These are phyloP conservation scores for Alternaria sp. DNA, from an alignment of 2,329 filamentous ascomycete species.

Conservation along the genomic window DNA sequence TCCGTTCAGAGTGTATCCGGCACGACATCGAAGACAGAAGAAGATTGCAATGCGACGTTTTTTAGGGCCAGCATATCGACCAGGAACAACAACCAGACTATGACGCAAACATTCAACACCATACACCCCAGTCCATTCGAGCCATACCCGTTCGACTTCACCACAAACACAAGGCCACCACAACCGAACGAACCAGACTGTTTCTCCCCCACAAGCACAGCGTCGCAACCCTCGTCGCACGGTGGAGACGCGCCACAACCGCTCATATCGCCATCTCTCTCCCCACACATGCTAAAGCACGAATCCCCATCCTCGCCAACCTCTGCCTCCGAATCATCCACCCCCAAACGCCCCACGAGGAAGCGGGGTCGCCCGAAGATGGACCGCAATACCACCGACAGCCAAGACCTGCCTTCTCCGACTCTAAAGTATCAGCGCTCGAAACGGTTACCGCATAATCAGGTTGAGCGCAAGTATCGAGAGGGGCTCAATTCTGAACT, in stretches of 20 bases:
- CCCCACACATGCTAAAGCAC: slow-evolving; percentile 39
- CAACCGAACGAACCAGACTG: slow-evolving; percentile 22
- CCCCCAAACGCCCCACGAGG: slow-evolving; percentile 34
- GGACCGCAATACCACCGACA: slow-evolving; percentile 27
- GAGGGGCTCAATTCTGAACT: slow-evolving; percentile 41
- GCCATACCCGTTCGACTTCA: slow-evolving; percentile 23
- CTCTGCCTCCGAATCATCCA: slow-evolving; percentile 25
- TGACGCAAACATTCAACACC: slow-evolving; percentile 24
- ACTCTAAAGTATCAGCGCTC: slow-evolving; percentile 23
- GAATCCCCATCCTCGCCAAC: slow-evolving; percentile 32
- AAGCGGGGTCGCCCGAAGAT: slow-evolving; percentile 44
- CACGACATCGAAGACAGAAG: slow-evolving; percentile 24
- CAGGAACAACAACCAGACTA: slow-evolving; percentile 17
- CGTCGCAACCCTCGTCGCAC: slow-evolving; percentile 43
- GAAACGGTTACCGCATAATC: slow-evolving; percentile 44
- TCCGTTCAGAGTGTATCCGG: slow-evolving; percentile 26
- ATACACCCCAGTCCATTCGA: slow-evolving; percentile 30
- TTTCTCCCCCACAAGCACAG: slow-evolving; percentile 24
- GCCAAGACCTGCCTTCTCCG: slow-evolving; percentile 14
- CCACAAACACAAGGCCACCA: slow-evolving; percentile 23
- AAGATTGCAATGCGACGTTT: slow-evolving; percentile 21
- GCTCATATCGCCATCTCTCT: slow-evolving; percentile 32
- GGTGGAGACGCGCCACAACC: slow-evolving; percentile 38
- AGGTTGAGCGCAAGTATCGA: slow-evolving; percentile 40
- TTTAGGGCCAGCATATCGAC: slow-evolving; percentile 21